A percentile compares a stretch with the other conserved stretches of the same genome.
Conservation (phyloP, 768 basidiomycete species). For the Podaxis pistillaris region DNA sequence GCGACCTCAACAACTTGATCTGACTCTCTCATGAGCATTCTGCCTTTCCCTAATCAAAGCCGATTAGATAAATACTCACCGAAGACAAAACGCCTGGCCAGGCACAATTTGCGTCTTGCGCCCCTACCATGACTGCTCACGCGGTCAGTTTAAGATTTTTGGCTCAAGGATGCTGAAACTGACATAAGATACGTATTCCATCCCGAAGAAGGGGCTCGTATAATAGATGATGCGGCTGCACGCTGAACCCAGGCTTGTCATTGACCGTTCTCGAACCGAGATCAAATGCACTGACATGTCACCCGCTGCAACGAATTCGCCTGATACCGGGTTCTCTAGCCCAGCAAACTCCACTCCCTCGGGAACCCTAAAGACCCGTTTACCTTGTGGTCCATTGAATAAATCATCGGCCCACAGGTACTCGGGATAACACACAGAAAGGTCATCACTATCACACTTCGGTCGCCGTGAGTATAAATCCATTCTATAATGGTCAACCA, state of each 20-base stretch:
- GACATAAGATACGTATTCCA: conserved; percentile 29
- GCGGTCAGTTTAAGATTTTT: background rate
- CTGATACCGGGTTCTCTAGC: conserved; percentile 14
- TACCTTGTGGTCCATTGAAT: conserved; percentile 17
- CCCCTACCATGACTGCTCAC: conserved; percentile 27
- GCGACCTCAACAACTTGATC: conserved; percentile 25
- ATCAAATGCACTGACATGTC: conserved; percentile 19
- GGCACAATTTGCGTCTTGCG: conserved; percentile 27
- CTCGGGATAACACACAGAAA: conserved; percentile 19
- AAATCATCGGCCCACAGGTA: conserved; percentile 21
- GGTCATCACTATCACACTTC: conserved; percentile 14
- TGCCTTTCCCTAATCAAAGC: background rate
- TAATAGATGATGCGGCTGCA: conserved; percentile 22
- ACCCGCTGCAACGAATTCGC: conserved; percentile 18
- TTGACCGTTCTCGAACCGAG: too few species aligned
- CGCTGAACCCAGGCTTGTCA: conserved; percentile 10
- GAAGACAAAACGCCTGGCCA: conserved; percentile 29
- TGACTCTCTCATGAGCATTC: background rate
- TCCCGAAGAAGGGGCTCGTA: conserved; percentile 25
- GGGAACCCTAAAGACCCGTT: conserved; percentile 19
- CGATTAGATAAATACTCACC: conserved; percentile 10
- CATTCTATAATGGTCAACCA: background rate
- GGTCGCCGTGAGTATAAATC: background rate
- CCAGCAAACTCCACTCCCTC: conserved; percentile 17
- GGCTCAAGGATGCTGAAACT: conserved; percentile 2